These are phyloP conservation scores for Bryoglossum gracile DNA, from an alignment of 495 filamentous ascomycete species.

Conservation along the genomic window DNA sequence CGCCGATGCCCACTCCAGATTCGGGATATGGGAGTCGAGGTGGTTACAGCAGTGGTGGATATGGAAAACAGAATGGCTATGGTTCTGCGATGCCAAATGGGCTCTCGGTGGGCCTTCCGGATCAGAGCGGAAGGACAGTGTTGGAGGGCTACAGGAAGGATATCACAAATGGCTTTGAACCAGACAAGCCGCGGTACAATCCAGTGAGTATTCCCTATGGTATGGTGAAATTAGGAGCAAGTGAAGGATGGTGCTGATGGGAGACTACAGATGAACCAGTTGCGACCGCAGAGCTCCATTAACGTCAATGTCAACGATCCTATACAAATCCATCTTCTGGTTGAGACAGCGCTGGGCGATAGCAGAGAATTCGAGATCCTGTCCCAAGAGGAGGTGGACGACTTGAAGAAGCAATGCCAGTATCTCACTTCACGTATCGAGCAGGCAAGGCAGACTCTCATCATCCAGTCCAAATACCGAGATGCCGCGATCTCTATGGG, in stretches of 20 bases:
- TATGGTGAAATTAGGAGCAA: too few relatives aligned
- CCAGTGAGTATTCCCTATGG: slow-evolving; percentile 35
- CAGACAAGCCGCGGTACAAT: slow-evolving; percentile 38
- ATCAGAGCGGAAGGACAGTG: slow-evolving; percentile 20
- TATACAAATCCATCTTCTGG: slow-evolving; percentile 73
- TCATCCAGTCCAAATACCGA: slow-evolving; percentile 87
- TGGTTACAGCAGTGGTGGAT: background rate
- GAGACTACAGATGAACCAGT: slow-evolving; percentile 16
- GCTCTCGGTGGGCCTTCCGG: slow-evolving; percentile 1
- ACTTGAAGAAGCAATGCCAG: slow-evolving; percentile 75
- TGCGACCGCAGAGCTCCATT: slow-evolving; percentile 28
- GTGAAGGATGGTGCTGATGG: background rate
- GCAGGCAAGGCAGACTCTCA: slow-evolving; percentile 68
- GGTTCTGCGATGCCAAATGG: background rate
- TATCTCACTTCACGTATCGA: slow-evolving; percentile 67
- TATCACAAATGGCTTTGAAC: slow-evolving; percentile 35
- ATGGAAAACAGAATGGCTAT: slow-evolving; percentile 10
- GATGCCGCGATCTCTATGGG: slow-evolving; percentile 86
- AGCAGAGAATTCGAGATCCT: slow-evolving; percentile 77
- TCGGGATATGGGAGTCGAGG: slow-evolving; percentile 5
- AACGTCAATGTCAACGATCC: slow-evolving; percentile 45
- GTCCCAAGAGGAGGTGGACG: slow-evolving; percentile 84
- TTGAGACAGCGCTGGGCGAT: slow-evolving; percentile 87
- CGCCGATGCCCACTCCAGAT: slow-evolving; percentile 13
- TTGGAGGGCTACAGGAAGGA: slow-evolving; percentile 44